Base-by-base conservation (phyloP, 352 stramenopile genomes). In the Globisporangium sylvaticum region DNA sequence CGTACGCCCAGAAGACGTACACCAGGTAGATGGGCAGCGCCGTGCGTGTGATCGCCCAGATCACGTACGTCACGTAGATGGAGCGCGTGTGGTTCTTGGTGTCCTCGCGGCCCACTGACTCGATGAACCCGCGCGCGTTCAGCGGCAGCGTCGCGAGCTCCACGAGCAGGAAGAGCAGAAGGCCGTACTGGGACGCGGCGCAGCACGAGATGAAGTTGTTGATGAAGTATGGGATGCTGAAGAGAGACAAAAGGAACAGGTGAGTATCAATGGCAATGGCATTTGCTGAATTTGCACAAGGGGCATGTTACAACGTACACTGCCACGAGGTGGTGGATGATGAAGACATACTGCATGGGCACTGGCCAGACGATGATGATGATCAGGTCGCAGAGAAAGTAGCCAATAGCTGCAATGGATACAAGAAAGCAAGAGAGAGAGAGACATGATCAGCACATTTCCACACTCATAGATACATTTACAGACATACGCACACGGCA, bases 121-220 rank as follows among this genome's bases (percentile, higher is more conserved):
- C 87, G 58, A 94, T 76, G 72, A 92, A 92, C 2, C 87, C 84
- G 25, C 83, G 82, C 10, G 69, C 82, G 42, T 94, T 94, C 29
- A 94, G 74, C 12, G 87, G 84, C 27, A 94, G 73, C 46, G 87
- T 94, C 25, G 84, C 83, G 15, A 94, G 73, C 65, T 94, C 87
- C 53, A 94, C 87, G 14, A 94, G 79, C 56, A 94, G 69, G 46
- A 91, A 94, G 31, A 94, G 73, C 53, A 92, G 67, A 55, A 94
- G 65, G 4, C 82, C 84, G 48, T 91, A 94, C 62, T 92, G 83
- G 14, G 80, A 88, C 18, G 84, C 83, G 12, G 78, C 83, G 60
- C 87, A 94, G 72, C 84, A 92, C 55, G 87, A 87, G 20, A 91
- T 68, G 62, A 94, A 94, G 71, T 94, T 94, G 81, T 94, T 92